Evolutionary conservation across 1,284 basidiomycete genomes (phyloP).

Genomic region (Sporisorium graminicola): DNA sequence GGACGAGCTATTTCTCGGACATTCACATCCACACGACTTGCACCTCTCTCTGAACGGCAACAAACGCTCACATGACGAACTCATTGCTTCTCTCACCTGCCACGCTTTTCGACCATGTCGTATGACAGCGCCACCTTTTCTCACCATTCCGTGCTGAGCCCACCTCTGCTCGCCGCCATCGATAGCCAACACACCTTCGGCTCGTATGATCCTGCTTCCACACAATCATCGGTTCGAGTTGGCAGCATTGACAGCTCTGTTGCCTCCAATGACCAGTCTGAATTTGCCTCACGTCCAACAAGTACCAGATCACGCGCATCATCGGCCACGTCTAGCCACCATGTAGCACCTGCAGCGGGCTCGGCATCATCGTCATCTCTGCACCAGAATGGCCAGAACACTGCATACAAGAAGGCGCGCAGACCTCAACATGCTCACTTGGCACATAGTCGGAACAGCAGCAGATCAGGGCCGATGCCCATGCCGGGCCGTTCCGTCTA

Average conservation of each 20-base stretch:
- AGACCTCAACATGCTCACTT: slow-evolving; percentile 20
- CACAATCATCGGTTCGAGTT: slow-evolving; percentile 5
- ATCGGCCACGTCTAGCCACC: slow-evolving; percentile 21
- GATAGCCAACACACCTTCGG: slow-evolving; percentile 43
- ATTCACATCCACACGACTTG: neutral
- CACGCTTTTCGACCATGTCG: slow-evolving; percentile 30
- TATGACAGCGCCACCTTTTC: slow-evolving; percentile 30
- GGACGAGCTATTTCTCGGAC: neutral
- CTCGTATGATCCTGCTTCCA: slow-evolving; percentile 11
- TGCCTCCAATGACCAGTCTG: slow-evolving; percentile 3
- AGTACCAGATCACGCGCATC: slow-evolving; percentile 33
- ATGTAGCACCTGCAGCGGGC: neutral
- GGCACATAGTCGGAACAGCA: slow-evolving; percentile 20
- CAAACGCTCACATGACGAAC: slow-evolving; percentile 24
- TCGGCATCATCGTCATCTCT: slow-evolving; percentile 3
- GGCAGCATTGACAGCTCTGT: neutral
- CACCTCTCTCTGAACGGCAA: neutral
- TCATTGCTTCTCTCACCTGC: neutral
- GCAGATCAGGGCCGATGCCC: slow-evolving; percentile 21
- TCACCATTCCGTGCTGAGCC: slow-evolving; percentile 39
- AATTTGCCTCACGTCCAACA: slow-evolving; percentile 7
- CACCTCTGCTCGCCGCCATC: slow-evolving; percentile 40
- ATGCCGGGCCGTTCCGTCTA: slow-evolving; percentile 8
- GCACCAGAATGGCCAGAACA: slow-evolving; percentile 15
- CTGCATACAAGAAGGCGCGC: slow-evolving; percentile 10